Evolutionary conservation across 1,284 basidiomycete species (phyloP).

Genomic region (Apiotrichum akiyoshidainum): DNA sequence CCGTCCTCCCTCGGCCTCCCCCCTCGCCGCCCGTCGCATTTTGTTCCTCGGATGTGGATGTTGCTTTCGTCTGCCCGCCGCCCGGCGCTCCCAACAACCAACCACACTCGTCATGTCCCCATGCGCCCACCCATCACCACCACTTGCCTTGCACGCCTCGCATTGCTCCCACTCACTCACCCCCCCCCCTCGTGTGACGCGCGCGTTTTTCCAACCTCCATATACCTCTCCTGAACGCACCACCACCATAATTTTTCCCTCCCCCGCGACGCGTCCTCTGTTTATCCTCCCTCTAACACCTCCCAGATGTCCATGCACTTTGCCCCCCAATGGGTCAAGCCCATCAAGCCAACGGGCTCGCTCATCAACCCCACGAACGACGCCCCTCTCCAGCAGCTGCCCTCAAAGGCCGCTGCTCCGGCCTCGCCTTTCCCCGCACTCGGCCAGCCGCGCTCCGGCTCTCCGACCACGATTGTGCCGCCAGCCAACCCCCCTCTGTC

Average conservation of each 20-base stretch:
- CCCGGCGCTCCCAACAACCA: too few relatives aligned
- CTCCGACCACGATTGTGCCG: conserved; percentile 28
- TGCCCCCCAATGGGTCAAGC: conserved; percentile 50
- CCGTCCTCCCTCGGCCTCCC: too few relatives aligned
- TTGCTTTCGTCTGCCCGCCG: too few relatives aligned
- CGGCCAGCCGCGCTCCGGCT: conserved; percentile 28
- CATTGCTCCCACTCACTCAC: background rate
- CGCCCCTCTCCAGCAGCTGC: conserved; percentile 10
- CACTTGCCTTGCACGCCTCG: too few relatives aligned
- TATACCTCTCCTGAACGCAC: too few relatives aligned
- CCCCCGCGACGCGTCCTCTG: background rate
- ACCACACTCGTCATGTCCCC: too few relatives aligned
- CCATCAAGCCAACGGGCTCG: conserved; percentile 47
- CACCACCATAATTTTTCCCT: background rate
- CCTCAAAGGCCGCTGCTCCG: conserved; percentile 10
- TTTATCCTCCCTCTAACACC: background rate
- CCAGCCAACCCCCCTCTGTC: conserved; percentile 54
- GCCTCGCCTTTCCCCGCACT: conserved; percentile 44
- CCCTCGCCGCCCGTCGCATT: too few relatives aligned
- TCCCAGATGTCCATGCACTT: conserved; percentile 49
- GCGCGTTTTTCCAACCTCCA: background rate
- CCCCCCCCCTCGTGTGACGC: background rate
- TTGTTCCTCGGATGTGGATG: too few relatives aligned
- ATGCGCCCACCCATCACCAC: too few relatives aligned
- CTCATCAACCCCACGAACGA: conserved; percentile 30